Base-by-base conservation (phyloP, 2,329 filamentous ascomycete species). In the Colletotrichum brevisporum region DNA sequence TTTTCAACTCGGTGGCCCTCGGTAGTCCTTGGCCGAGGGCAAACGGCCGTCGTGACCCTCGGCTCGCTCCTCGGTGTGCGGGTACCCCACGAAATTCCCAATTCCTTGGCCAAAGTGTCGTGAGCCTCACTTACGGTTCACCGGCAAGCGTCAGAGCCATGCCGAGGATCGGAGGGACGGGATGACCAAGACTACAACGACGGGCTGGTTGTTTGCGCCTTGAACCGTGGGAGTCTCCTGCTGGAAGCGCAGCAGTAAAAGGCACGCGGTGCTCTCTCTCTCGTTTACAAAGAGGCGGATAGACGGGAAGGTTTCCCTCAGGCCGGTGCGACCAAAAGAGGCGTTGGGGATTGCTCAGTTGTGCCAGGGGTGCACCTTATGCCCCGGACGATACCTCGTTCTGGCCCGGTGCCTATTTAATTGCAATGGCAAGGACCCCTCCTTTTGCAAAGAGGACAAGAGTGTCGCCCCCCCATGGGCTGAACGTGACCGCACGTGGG, bases 251-350 rank as follows among this genome's bases (percentile, higher is more conserved):
- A 10, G 10, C 10, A 36, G 8, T 10, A 36, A 36, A 36, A 36
- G 31, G 6, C 31, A 36, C 9, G 31, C 31, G 31, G 31, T 10
- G 31, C 31, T 36, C 31, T 24, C 21, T 24, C n/a, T n/a, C n/a
- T n/a, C n/a, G n/a, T n/a, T n/a, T n/a, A n/a, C n/a, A n/a, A n/a
- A n/a, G n/a, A n/a, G n/a, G 60, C 69, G 69, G 69, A 70, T 67
- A 63, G 43, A n/a, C 67, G 67, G 69, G 69, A 70, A 70, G 50
- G 12, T 36, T 58, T 67, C 61, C 65, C 31, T 51, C 24, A 47
- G 39, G 45, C 50, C 36, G 6, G 16, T 43, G 67, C 47, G 27
- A 57, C 43, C 36, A 43, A 51, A 50, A 24, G 21, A 52, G 27
- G 31, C 31, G 31, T 36, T 36, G 31, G 8, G 1, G 10, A 36